phyloP scores from a whole-genome alignment of 768 basidiomycete genomes.

The Cytidiella melzeri region DNA sequence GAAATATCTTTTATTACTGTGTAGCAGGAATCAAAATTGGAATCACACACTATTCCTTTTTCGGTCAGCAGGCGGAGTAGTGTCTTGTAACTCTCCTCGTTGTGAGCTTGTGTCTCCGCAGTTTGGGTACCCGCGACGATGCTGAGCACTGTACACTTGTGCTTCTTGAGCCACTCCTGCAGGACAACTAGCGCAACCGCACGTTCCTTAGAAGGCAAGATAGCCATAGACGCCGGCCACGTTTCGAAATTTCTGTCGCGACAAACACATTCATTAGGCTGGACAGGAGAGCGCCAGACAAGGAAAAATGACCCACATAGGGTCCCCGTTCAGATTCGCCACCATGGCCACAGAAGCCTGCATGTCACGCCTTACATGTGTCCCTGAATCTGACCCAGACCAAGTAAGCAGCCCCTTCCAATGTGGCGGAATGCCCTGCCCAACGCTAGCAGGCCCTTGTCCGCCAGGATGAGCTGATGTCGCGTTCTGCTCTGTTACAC shows the following conservation, averaged over 20 bases:
- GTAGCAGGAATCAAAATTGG: not conserved
- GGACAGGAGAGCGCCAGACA: not conserved
- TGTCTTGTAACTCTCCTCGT: conserved; percentile 37
- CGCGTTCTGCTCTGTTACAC: conserved; percentile 14
- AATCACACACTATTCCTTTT: conserved; percentile 39
- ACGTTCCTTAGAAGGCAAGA: conserved; percentile 37
- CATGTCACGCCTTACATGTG: conserved; percentile 36
- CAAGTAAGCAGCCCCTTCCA: conserved; percentile 50
- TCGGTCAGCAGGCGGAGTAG: conserved; percentile 37
- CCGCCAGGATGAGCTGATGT: not conserved
- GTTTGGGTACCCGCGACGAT: conserved; percentile 30
- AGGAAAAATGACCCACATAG: conserved; percentile 31
- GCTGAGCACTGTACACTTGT: conserved; percentile 25
- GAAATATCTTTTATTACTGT: not conserved
- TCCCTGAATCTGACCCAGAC: conserved; percentile 31
- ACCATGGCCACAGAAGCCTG: conserved; percentile 35
- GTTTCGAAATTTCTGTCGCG: conserved; percentile 39
- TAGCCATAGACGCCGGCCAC: conserved; percentile 44
- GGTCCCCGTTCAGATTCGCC: conserved; percentile 17
- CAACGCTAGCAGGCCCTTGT: too few species aligned
- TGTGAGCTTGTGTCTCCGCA: conserved; percentile 29
- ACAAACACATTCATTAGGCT: not conserved
- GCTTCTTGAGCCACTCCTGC: conserved; percentile 40
- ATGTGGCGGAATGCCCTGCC: not conserved
- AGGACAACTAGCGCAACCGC: conserved; percentile 36